phyloP scores from a whole-genome alignment of 352 stramenopile species.

The Pythium rhizo-oryzae region DNA sequence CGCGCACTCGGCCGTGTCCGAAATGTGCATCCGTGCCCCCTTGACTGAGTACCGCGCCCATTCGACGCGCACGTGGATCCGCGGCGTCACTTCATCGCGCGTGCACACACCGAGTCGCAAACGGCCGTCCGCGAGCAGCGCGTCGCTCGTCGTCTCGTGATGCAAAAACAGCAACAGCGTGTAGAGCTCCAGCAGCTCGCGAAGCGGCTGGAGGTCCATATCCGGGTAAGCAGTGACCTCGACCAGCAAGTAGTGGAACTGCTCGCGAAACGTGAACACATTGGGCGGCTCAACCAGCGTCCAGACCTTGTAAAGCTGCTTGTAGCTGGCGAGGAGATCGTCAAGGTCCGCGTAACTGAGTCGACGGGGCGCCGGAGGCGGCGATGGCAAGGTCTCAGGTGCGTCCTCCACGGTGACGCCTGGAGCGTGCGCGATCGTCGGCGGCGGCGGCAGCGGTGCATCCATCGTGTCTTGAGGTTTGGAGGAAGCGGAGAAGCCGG shows the following conservation, averaged over 20 bases:
- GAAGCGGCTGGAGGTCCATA: not conserved
- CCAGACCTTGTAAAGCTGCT: not conserved
- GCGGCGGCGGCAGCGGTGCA: too few relatives aligned
- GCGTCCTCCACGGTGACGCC: too few relatives aligned
- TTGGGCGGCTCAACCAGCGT: not conserved
- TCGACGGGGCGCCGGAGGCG: not conserved
- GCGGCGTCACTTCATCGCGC: not conserved
- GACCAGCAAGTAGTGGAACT: not conserved
- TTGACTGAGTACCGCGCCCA: not conserved
- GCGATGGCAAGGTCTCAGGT: too few relatives aligned
- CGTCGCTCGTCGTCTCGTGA: constrained; percentile 7
- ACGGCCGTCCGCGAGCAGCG: constrained; percentile 1
- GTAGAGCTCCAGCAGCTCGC: constrained; percentile 10
- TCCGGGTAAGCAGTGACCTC: not conserved
- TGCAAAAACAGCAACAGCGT: constrained; percentile 13
- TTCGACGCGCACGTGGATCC: not conserved
- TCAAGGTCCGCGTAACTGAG: not conserved
- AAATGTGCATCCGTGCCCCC: not conserved
- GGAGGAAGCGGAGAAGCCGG: not conserved
- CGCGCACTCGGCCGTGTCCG: not conserved
- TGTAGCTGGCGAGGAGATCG: not conserved
- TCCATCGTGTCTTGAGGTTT: not conserved
- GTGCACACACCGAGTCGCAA: not conserved
- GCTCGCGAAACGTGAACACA: not conserved
- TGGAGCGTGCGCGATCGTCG: too few relatives aligned